Evolutionary conservation across 495 filamentous ascomycete species (phyloP), one percentile per base, ranked within the genome.

Genomic region (Patellaria atrata): DNA sequence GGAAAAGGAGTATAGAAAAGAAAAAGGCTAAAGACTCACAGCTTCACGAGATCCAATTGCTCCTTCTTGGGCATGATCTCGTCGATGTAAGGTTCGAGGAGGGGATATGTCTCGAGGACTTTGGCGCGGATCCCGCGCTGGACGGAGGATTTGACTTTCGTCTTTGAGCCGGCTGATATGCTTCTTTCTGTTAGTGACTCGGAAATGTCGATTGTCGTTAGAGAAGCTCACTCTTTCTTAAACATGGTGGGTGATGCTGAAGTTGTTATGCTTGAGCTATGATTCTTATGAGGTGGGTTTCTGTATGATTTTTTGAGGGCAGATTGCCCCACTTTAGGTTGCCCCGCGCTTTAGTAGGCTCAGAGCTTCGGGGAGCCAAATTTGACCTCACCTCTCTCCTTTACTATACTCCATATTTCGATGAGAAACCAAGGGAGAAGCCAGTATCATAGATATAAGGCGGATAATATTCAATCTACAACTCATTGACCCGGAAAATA

Each of bases 71-170:
- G 89, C 35, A 97, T 69, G 36, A 97, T 77, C 52, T 91, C 83
- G 52, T 97, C 89, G 59, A 94, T 93, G 57, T 81, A 67, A 0
- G 83, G 83, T 38, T 73, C 75, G 34, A 94, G 80, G 11, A 79
- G 67, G 1, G 89, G 89, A 60, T 86, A 94, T 27, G 83, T 77
- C 22, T 82, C 70, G 42, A 82, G 58, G 47, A 94, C 63, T 46
- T 80, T 81, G 38, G 76, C 66, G 47, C 89, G 79, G 40, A 97
- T 70, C 42, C 65, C 72, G 42, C 89, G 82, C 61, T 93, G 84
- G 26, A 80, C 82, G 12, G 86, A 94, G 47, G 87, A 93, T 61
- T 96, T 97, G 58, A 97, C 82, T 69, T 96, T 97, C 41, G 83
- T 80, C 58, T 87, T 89, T 35, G 80, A 74, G 35, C 77, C 75